These are phyloP conservation scores for Microsporum canis DNA, from an alignment of 2,329 filamentous ascomycete genomes.

Conservation along the genomic window DNA sequence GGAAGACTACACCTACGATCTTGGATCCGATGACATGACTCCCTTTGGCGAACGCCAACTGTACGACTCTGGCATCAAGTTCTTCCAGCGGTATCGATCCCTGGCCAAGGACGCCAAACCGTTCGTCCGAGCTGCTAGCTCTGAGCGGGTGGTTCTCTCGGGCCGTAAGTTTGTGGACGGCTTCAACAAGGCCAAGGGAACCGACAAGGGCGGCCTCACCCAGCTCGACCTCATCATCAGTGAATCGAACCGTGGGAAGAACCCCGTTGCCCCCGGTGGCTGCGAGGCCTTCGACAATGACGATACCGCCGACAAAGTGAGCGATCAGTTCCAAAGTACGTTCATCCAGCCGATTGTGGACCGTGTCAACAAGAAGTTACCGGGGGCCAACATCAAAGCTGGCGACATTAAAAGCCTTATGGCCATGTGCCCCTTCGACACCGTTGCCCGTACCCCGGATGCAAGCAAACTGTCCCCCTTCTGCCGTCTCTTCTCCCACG, in stretches of 20 bases:
- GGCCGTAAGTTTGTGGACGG: conserved; percentile 65
- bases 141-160: conserved; percentile 61
- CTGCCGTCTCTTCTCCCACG: conserved; percentile 59
- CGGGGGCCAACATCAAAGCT: conserved; percentile 53
- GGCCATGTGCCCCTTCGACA: conserved; percentile 81
- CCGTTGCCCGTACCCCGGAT: conserved; percentile 49
- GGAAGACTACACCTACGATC: conserved; percentile 55
- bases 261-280: conserved; percentile 64
- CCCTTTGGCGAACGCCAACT: conserved; percentile 57
- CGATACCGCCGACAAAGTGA: conserved; percentile 14
- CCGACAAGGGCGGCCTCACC: conserved; percentile 38
- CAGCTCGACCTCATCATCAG: conserved; percentile 54
- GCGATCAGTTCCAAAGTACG: conserved; percentile 43
- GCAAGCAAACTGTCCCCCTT: conserved; percentile 53
- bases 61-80: conserved; percentile 62
- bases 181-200: conserved; percentile 49
- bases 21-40: conserved; percentile 60
- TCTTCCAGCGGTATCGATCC: conserved; percentile 59
- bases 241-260: conserved; percentile 58
- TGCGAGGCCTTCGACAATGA: conserved; percentile 61
- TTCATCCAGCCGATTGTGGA: conserved; percentile 59
- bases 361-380: conserved; percentile 58
- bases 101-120: conserved; percentile 50
- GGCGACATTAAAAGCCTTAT: conserved; percentile 61
- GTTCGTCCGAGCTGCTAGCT: conserved; percentile 61